Base-by-base conservation (phyloP, 768 basidiomycete genomes). In the Favolaschia claudopus region DNA sequence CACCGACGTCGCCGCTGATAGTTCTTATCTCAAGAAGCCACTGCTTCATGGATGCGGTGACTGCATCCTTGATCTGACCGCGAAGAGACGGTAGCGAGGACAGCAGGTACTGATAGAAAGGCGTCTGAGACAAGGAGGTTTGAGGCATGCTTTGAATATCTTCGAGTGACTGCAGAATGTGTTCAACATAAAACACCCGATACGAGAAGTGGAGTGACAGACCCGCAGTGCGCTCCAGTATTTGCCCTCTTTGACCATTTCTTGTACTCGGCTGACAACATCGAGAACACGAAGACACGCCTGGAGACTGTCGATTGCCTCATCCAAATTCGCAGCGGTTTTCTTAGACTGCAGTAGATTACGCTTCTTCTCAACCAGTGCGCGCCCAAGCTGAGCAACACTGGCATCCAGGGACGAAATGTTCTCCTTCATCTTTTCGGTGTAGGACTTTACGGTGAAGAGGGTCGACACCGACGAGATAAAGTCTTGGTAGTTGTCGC, bases 211-310 rank as follows among this genome's bases (percentile, higher is more conserved):
- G 66, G 69, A 67, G 76, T 54, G 70, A 82, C 94, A 74, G 73
- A 97, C 95, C 79, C 96, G 82, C 72, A 99, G 74, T 40, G 97
- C 97, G 71, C 95, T 96, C 93, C 95, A 99, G 76, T 95, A 98
- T 79, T 91, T 95, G 51, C 92, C 92, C 67, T 95, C 89, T 67
- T 86, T 85, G 67, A 99, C 91, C 89, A 99, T 95, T 71, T 93
- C 88, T 31, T 92, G 89, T 46, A 99, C 94, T 39, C 95, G 87
- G 73, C 95, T 86, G 14, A 97, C 90, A 58, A 97, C 89, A 70
- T 99, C 97, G 63, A 99, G 78, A 5, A 99, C 88, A 57, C 95
- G 87, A 58, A 99, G 77, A 69, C 93, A 96, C 14, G 93, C 91
- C 74, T 99, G 96, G 13, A 99, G 77, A 8, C 93, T 93, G 71